Percentiles rank a stretch among this genome's conserved stretches.
Evolutionary conservation across 2,329 filamentous ascomycete genomes (phyloP).

Genomic region (Phaeosphaeria sp.): DNA sequence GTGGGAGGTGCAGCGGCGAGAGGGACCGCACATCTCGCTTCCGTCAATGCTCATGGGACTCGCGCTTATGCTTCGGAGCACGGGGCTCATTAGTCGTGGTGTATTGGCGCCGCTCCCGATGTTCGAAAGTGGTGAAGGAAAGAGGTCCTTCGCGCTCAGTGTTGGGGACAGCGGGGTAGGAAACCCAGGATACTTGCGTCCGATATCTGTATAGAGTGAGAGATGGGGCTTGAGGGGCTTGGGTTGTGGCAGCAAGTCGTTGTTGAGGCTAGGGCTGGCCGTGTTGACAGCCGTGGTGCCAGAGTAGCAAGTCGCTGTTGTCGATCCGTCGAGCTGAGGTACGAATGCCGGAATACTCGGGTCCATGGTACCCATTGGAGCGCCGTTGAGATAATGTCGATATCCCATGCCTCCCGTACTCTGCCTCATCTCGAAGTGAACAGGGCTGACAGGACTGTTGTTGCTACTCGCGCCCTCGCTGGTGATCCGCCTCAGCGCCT

Average conservation of each 20-base stretch:
- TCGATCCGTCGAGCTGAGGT: slow-evolving; percentile 21
- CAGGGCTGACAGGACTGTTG: slow-evolving; percentile 17
- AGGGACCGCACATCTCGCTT: slow-evolving; percentile 30
- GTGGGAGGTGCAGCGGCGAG: slow-evolving; percentile 18
- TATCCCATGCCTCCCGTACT: no score
- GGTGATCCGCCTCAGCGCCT: slow-evolving; percentile 40
- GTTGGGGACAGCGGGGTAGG: slow-evolving; percentile 42
- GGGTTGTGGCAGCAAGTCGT: slow-evolving; percentile 4
- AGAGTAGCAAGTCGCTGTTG: slow-evolving; percentile 5
- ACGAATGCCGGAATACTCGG: slow-evolving; percentile 14
- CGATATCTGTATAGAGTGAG: slow-evolving; percentile 35
- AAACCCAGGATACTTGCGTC: slow-evolving; percentile 42
- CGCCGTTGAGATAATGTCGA: no score
- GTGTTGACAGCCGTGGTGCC: not conserved
- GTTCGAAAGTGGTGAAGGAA: slow-evolving; percentile 35
- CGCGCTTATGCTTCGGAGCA: slow-evolving; percentile 8
- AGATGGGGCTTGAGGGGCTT: slow-evolving; percentile 17
- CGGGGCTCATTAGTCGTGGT: slow-evolving; percentile 16
- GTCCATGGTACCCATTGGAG: slow-evolving; percentile 1
- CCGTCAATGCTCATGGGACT: slow-evolving; percentile 39
- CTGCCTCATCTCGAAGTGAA: slow-evolving; percentile 18
- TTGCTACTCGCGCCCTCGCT: slow-evolving; percentile 27
- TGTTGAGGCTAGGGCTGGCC: slow-evolving; percentile 25
- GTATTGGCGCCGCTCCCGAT: slow-evolving; percentile 14
- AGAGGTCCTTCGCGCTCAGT: slow-evolving; percentile 31